A percentile compares a stretch with the other conserved stretches of the same genome.
These are phyloP conservation scores for Triticum turgidum DNA, from an alignment of 176 grass and related monocot species.

Conservation along the genomic window DNA sequence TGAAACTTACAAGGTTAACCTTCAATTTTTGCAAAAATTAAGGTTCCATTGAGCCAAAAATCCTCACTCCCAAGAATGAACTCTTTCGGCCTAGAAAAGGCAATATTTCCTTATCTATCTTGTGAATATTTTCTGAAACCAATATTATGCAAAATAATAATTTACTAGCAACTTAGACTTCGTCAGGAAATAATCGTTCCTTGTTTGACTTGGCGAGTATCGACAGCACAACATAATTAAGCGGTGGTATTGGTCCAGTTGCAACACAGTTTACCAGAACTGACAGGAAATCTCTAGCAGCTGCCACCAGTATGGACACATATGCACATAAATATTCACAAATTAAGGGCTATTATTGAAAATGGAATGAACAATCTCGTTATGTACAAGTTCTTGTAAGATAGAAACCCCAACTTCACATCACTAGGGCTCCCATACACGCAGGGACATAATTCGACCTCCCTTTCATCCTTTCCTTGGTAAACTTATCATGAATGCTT, in stretches of 20 bases:
- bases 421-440: conserved; percentile 40
- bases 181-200: background rate
- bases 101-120: background rate
- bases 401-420: conserved; percentile 45
- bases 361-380: conserved; percentile 54
- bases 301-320: background rate
- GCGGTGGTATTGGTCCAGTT: background rate
- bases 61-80: too few relatives aligned
- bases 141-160: background rate
- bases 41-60: too few relatives aligned
- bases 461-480: conserved; percentile 39
- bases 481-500: conserved; percentile 46
- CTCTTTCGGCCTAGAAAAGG: background rate
- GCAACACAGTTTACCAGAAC: background rate
- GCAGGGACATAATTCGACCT: conserved; percentile 44
- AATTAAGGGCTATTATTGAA: conserved; percentile 55
- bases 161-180: too few relatives aligned
- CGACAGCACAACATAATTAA: background rate
- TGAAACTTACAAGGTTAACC: too few relatives aligned
- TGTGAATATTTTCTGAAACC: background rate
- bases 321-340: conserved; percentile 46
- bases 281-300: background rate
- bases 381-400: conserved; percentile 61
- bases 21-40: too few relatives aligned
- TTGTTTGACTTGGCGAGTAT: background rate